A percentile compares a stretch with the other conserved stretches of the same genome.
These are phyloP conservation scores for Penicillium sclerotigenum DNA, from an alignment of 2,329 filamentous ascomycete genomes.

Conservation along the genomic window DNA sequence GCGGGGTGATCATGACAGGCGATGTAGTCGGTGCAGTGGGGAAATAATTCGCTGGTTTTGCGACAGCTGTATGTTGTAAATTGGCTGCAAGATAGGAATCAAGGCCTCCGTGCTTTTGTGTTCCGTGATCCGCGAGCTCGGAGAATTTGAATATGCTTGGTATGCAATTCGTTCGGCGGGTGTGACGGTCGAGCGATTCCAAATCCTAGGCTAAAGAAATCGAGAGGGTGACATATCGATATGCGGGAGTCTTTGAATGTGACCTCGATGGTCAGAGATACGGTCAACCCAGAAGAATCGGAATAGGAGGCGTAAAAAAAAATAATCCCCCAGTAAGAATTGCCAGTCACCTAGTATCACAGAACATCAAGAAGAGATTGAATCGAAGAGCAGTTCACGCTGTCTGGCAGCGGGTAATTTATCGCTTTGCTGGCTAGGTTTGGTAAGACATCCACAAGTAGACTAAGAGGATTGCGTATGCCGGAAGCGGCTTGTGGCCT, in stretches of 20 bases:
- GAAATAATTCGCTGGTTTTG: constrained; percentile 5
- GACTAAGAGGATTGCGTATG: constrained; percentile 18
- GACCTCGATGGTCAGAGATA: constrained; percentile 14
- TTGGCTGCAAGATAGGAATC: not conserved
- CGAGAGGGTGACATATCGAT: constrained; percentile 18
- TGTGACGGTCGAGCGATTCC: constrained; percentile 3
- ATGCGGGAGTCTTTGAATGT: constrained; percentile 13
- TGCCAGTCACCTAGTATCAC: not conserved
- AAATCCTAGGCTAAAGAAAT: constrained; percentile 12
- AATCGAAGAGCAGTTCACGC: not conserved
- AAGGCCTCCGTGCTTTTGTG: constrained; percentile 4
- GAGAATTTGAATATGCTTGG: not conserved
- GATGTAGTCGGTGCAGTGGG: constrained; percentile 1
- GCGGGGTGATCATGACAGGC: constrained; percentile 69
- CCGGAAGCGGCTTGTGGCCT: constrained; percentile 12
- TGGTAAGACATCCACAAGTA: not conserved
- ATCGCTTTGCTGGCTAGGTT: constrained; percentile 7
- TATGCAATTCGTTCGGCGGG: not conserved
- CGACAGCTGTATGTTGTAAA: constrained; percentile 2
- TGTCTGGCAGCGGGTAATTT: constrained; percentile 6
- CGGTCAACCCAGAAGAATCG: constrained; percentile 14
- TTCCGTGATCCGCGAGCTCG: constrained; percentile 8
- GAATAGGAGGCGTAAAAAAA: constrained; percentile 15
- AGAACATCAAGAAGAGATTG: not conserved
- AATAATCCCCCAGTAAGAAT: not conserved